Conservation (phyloP, 2,329 filamentous ascomycete species). For the Dichotomopilus funicola region DNA sequence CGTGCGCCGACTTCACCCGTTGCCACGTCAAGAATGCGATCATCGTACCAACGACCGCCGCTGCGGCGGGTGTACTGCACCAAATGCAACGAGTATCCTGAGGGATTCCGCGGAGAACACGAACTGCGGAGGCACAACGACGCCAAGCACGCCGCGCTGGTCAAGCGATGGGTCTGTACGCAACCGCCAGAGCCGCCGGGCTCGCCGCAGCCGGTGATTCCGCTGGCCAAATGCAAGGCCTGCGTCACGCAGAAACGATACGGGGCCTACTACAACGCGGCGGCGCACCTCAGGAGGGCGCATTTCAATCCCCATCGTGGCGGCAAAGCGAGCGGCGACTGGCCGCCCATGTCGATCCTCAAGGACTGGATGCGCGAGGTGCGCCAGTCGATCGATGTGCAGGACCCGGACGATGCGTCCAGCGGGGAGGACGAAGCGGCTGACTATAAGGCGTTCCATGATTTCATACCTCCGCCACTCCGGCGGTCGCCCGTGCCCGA, state of each 20-base stretch:
- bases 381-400: conserved; percentile 41
- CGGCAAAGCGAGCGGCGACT: conserved; percentile 52
- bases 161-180: conserved; percentile 51
- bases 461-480: conserved; percentile 23
- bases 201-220: conserved; percentile 43
- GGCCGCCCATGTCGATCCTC: conserved; percentile 51
- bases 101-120: conserved; percentile 86
- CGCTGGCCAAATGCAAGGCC: conserved; percentile 50
- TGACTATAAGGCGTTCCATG: conserved; percentile 29
- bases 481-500: conserved; percentile 25
- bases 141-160: conserved; percentile 49
- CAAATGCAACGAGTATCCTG: conserved; percentile 73
- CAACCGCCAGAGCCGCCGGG: conserved; percentile 38
- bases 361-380: conserved; percentile 58
- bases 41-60: conserved; percentile 47
- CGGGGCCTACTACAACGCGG: conserved; percentile 54
- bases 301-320: conserved; percentile 52
- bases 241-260: conserved; percentile 52
- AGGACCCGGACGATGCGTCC: conserved; percentile 43
- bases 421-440: conserved; percentile 45
- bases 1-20: conserved; percentile 39
- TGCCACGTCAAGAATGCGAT: conserved; percentile 33
- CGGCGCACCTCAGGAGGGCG: conserved; percentile 50
- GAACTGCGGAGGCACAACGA: conserved; percentile 66
- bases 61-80: conserved; percentile 69